phyloP scores from a whole-genome alignment of 2,329 filamentous ascomycete species.

The Setomelanomma holmii region DNA sequence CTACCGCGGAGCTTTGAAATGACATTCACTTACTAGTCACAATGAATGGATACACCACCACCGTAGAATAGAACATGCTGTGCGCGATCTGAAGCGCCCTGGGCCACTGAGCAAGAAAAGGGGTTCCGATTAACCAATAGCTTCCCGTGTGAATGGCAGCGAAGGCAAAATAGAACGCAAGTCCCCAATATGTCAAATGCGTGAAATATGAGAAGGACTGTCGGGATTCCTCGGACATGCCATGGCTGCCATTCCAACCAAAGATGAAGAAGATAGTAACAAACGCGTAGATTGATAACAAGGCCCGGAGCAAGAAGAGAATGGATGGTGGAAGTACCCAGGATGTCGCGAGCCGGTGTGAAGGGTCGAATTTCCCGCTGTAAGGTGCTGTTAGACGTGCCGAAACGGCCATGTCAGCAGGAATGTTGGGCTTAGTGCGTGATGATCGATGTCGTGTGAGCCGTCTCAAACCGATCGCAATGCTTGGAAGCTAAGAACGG shows the following conservation, averaged over 20 bases:
- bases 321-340: constrained; percentile 75
- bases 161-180: constrained; percentile 78
- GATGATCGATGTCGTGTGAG: constrained; percentile 5
- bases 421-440: constrained; percentile 2
- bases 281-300: constrained; percentile 70
- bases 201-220: constrained; percentile 83
- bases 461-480: not conserved
- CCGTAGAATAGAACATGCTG: constrained; percentile 52
- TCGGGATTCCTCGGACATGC: constrained; percentile 52
- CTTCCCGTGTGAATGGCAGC: constrained; percentile 72
- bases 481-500: not conserved
- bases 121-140: constrained; percentile 59
- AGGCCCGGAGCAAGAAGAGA: constrained; percentile 65
- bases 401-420: constrained; percentile 32
- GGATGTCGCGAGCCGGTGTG: constrained; percentile 77
- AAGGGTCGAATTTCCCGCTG: constrained; percentile 51
- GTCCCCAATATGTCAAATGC: constrained; percentile 79
- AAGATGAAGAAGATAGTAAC: constrained; percentile 72
- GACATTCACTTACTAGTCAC: constrained; percentile 50
- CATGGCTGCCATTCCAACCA: constrained; percentile 67
- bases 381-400: constrained; percentile 26
- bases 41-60: constrained; percentile 53
- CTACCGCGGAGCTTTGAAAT: not conserved
- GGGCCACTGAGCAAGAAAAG: constrained; percentile 49
- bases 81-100: constrained; percentile 47